Base-by-base conservation (phyloP, 257 asterid species). In the Vinca minor region DNA sequence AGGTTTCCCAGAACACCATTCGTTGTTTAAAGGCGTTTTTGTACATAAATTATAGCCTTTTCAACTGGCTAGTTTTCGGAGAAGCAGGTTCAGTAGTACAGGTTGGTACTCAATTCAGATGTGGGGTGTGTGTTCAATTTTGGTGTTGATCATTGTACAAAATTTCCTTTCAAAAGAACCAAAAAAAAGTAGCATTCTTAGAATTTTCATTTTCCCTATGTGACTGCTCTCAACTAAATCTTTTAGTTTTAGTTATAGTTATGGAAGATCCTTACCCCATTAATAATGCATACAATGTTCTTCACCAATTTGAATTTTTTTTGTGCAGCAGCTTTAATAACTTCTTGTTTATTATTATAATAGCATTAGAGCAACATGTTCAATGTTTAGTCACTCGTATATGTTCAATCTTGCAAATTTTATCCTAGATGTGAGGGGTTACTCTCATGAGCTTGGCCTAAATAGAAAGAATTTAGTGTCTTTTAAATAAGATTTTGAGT, bases 231-330 rank as follows among this genome's bases (percentile, higher is more conserved):
- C 67, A 60, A 32, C 28, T 78, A 59, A 48, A 59, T 73, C 62
- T 58, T 74, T 72, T 81, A 50, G n/a, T n/a, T 75, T 69, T 81
- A 83, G 85, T 67, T 78, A 68, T 77, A 73, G 73, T 76, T 61
- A 71, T 66, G 79, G 67, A 66, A 81, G 73, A 74, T 73, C 68
- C 56, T 58, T 71, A 50, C 63, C 64, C 76, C 68, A 42, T 63
- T n/a, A 77, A 80, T 81, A 80, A 74, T 78, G 71, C 72, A 59
- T 35, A 36, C 70, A 69, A 42, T 63, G 58, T 65, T 54, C 61
- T 65, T 65, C 60, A 69, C 47, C 60, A 41, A 59, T 48, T 26
- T 7, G 36, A 13, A 4, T 9, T 13, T 26, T 5, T 20, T 8
- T 28, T 1, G 3, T 4, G 38, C 21, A 53, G 38, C 35, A 15